Percentiles rank a stretch among this genome's conserved stretches.
Conservation (phyloP, 2,329 filamentous ascomycete species). For the Aspergillus transmontanensis region DNA sequence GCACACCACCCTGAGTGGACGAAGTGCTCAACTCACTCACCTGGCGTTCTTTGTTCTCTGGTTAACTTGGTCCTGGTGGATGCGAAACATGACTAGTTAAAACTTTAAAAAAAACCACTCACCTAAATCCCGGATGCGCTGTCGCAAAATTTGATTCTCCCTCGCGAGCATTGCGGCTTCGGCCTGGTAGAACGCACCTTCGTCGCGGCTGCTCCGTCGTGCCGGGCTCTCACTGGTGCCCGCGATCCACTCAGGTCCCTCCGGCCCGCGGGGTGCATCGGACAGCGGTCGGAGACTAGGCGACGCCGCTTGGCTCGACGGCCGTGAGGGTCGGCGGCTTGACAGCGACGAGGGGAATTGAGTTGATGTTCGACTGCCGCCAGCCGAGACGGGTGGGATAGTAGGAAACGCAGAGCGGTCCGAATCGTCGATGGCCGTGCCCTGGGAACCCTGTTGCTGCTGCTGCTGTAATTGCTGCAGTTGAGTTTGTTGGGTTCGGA, state of each 20-base stretch:
- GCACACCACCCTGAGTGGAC: not conserved
- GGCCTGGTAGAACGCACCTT: constrained; percentile 50
- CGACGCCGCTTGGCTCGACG: constrained; percentile 40
- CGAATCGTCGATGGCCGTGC: constrained; percentile 46
- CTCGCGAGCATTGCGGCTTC: constrained; percentile 49
- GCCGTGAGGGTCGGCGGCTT: constrained; percentile 37
- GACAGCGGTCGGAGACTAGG: constrained; percentile 38
- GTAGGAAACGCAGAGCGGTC: constrained; percentile 46
- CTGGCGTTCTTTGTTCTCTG: constrained; percentile 31
- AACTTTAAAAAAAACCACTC: constrained; percentile 19
- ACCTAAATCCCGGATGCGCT: constrained; percentile 52
- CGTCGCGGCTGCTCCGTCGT: constrained; percentile 48
- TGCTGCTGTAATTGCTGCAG: constrained; percentile 44
- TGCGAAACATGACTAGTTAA: not conserved
- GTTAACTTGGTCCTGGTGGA: not conserved
- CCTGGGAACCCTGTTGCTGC: constrained; percentile 19
- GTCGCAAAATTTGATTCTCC: constrained; percentile 52
- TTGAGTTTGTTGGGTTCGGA: constrained; percentile 50
- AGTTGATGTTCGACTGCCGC: constrained; percentile 37
- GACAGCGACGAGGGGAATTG: constrained; percentile 37
- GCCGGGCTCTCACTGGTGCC: constrained; percentile 29
- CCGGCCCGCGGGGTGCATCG: constrained; percentile 27
- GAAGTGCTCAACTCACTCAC: constrained; percentile 31
- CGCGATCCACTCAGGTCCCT: constrained; percentile 30
- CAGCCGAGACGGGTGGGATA: constrained; percentile 29